Conservation (phyloP, 441 rosid genomes). For the Codiaeum variegatum region DNA sequence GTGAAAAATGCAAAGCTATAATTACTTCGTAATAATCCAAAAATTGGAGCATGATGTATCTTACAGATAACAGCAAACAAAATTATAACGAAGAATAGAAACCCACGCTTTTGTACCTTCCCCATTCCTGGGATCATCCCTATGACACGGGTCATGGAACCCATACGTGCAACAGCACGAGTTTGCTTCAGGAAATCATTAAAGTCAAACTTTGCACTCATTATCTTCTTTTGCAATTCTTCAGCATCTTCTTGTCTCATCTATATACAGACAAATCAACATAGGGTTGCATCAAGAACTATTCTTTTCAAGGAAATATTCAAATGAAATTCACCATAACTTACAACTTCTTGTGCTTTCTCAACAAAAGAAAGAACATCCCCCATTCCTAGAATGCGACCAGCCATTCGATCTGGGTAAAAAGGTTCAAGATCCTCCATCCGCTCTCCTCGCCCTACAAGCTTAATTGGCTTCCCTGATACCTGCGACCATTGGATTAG, state of each 20-base stretch:
- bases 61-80: background rate
- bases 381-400: conserved; percentile 96
- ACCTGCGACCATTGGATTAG: conserved; percentile 44
- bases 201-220: conserved; percentile 96
- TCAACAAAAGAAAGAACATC: conserved; percentile 96
- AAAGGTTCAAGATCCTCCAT: conserved; percentile 99
- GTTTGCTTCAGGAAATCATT: conserved; percentile 96
- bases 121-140: conserved; percentile 99
- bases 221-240: conserved; percentile 95
- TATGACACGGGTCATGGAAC: conserved; percentile 85
- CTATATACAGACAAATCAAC: conserved; percentile 41
- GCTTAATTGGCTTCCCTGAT: conserved; percentile 93
- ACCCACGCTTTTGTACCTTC: conserved; percentile 45
- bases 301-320: conserved; percentile 7
- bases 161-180: conserved; percentile 95
- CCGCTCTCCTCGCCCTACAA: conserved; percentile 95
- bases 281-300: conserved; percentile 6
- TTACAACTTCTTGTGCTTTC: conserved; percentile 95
- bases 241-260: conserved; percentile 98
- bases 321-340: conserved; percentile 29
- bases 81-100: conserved; percentile 11
- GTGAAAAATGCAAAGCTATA: background rate
- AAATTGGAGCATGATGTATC: background rate
- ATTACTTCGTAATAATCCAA: background rate
- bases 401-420: conserved; percentile 98